Percentiles rank a stretch among this genome's conserved stretches.
phyloP scores from a whole-genome alignment of 371 early-diverging fungal species.

The Synchytrium microbalum region DNA sequence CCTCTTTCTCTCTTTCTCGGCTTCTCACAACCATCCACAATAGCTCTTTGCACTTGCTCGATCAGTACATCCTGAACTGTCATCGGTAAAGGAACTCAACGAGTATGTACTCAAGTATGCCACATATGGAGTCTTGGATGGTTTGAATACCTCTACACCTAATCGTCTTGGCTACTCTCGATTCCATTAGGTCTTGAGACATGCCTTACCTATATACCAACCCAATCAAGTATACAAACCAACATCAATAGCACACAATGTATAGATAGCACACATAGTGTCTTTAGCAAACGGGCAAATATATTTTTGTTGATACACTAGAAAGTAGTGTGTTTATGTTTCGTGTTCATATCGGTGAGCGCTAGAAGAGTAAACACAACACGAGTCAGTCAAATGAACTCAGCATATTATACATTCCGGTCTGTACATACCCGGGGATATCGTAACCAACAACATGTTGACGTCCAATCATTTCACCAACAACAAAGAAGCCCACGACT shows the following conservation, averaged over 20 bases:
- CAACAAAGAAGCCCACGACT: slow-evolving; percentile 43
- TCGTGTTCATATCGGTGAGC: not conserved
- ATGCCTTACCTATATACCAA: too few species aligned
- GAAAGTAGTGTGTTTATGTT: not conserved
- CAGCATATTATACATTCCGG: too few species aligned
- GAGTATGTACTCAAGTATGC: not conserved
- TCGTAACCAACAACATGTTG: slow-evolving; percentile 41
- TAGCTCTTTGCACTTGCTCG: not conserved
- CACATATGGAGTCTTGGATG: not conserved
- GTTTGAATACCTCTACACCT: not conserved
- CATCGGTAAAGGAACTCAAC: not conserved
- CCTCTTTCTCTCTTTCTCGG: too few species aligned
- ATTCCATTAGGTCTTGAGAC: too few species aligned
- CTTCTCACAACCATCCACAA: not conserved
- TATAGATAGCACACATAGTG: too few species aligned
- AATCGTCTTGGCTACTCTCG: too few species aligned
- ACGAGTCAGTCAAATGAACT: not conserved
- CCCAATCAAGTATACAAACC: too few species aligned
- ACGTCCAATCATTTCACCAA: slow-evolving; percentile 48
- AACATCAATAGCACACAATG: too few species aligned
- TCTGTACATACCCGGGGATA: slow-evolving; percentile 34
- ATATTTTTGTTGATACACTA: not conserved
- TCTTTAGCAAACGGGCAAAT: too few species aligned
- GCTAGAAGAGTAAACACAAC: not conserved
- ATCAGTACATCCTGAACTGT: not conserved